phyloP scores from a whole-genome alignment of 192 early-diverging fungal species.

The Dissophora ornata region DNA sequence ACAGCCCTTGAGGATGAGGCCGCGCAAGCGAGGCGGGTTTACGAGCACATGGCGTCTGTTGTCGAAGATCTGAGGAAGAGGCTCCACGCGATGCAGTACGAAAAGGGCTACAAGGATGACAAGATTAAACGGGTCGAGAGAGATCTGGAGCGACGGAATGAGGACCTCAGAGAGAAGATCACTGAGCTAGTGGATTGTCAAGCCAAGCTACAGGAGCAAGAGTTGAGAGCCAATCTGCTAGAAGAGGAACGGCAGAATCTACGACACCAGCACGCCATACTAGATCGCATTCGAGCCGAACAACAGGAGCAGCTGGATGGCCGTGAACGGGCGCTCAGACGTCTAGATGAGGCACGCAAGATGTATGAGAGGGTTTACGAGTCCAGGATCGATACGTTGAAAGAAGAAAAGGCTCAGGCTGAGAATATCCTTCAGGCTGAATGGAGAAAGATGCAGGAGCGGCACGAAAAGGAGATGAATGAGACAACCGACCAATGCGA shows the following conservation, averaged over 20 bases:
- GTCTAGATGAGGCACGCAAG: slow-evolving; percentile 25
- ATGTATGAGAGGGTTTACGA: slow-evolving; percentile 34
- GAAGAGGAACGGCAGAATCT: slow-evolving; percentile 7
- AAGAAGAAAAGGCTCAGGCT: slow-evolving; percentile 23
- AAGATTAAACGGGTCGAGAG: slow-evolving; percentile 16
- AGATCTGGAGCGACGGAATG: slow-evolving; percentile 16
- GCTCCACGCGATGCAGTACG: background rate
- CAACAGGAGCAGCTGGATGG: slow-evolving; percentile 31
- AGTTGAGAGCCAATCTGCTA: background rate
- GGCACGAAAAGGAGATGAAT: slow-evolving; percentile 9
- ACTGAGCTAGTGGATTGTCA: slow-evolving; percentile 7
- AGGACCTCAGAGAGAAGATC: background rate
- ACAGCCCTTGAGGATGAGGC: slow-evolving; percentile 10
- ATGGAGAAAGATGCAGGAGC: background rate
- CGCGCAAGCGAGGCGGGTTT: background rate
- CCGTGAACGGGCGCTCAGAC: slow-evolving; percentile 20
- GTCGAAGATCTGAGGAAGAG: background rate
- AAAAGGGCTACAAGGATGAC: background rate
- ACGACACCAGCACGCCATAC: background rate
- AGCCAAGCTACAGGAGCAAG: slow-evolving; percentile 11
- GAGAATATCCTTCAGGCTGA: slow-evolving; percentile 18
- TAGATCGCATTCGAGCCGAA: slow-evolving; percentile 13
- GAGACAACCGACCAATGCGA: slow-evolving; percentile 4
- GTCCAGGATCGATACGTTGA: slow-evolving; percentile 30
- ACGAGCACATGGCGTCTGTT: background rate